phyloP scores from a whole-genome alignment of 768 basidiomycete genomes.

The Cystofilobasidium capitatum region DNA sequence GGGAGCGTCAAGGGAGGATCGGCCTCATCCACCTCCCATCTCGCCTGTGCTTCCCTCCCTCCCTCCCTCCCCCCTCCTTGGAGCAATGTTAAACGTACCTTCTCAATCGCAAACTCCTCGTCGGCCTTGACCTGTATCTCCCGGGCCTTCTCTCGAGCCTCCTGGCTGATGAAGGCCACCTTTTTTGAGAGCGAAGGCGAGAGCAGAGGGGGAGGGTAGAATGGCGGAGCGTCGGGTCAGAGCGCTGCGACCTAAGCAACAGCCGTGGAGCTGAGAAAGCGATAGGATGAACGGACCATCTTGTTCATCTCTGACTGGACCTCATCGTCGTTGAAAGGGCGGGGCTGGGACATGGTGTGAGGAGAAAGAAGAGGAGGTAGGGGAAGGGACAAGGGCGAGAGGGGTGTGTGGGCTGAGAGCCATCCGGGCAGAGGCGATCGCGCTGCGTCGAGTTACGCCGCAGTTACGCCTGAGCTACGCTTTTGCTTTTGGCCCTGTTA shows the following conservation, averaged over 20 bases:
- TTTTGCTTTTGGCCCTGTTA: no score
- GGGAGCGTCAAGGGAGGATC: neutral
- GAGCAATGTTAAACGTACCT: constrained; percentile 45
- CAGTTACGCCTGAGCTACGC: no score
- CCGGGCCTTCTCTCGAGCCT: constrained; percentile 91
- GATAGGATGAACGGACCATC: constrained; percentile 57
- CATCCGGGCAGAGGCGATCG: no score
- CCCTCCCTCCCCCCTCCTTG: neutral
- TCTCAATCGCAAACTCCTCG: constrained; percentile 98
- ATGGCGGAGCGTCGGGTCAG: neutral
- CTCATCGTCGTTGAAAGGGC: constrained; percentile 80
- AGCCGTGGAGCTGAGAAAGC: neutral
- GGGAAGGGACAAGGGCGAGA: neutral
- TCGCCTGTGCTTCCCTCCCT: neutral
- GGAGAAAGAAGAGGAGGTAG: neutral
- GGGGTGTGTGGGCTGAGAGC: neutral
- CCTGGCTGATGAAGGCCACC: constrained; percentile 98
- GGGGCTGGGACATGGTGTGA: constrained; percentile 48
- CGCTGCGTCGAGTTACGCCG: no score
- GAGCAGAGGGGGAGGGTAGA: neutral
- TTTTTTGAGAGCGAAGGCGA: constrained; percentile 38
- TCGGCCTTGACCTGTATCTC: constrained; percentile 97
- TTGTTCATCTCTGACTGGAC: constrained; percentile 96
- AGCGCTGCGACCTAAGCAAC: constrained; percentile 7
- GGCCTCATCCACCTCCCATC: neutral